Conservation (phyloP, 306 rosid genomes). For the Sindora glabra region DNA sequence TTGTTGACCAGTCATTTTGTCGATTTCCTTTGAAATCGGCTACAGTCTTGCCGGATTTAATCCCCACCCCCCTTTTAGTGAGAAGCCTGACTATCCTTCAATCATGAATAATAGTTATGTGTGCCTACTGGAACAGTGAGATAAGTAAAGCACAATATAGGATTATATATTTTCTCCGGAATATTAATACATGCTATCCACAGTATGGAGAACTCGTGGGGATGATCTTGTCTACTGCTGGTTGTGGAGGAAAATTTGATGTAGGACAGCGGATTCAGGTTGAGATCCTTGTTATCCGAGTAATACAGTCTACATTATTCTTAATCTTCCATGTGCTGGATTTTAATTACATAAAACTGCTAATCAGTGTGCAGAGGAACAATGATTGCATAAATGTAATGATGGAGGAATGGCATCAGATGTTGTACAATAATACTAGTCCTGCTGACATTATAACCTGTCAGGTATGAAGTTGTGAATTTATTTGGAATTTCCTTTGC, state of each 20-base stretch:
- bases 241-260: constrained; percentile 98
- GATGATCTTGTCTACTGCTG: constrained; percentile 93
- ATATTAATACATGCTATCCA: constrained; percentile 57
- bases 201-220: constrained; percentile 68
- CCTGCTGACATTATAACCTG: constrained; percentile 97
- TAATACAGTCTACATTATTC: constrained; percentile 14
- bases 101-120: constrained; percentile 7
- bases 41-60: too few species aligned
- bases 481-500: constrained; percentile 12
- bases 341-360: constrained; percentile 6
- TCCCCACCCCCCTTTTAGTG: too few species aligned
- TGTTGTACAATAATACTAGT: constrained; percentile 95
- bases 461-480: constrained; percentile 59
- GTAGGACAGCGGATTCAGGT: constrained; percentile 98
- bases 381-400: constrained; percentile 80
- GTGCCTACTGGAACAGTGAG: constrained; percentile 54
- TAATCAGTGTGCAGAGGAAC: constrained; percentile 55
- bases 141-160: constrained; percentile 95
- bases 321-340: constrained; percentile 8
- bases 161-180: constrained; percentile 78
- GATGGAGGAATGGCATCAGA: constrained; percentile 99
- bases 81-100: constrained; percentile 17
- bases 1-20: too few species aligned
- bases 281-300: constrained; percentile 95
- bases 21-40: too few species aligned